phyloP scores from a whole-genome alignment of 202 grass and related monocot species.

The Setaria viridis region DNA sequence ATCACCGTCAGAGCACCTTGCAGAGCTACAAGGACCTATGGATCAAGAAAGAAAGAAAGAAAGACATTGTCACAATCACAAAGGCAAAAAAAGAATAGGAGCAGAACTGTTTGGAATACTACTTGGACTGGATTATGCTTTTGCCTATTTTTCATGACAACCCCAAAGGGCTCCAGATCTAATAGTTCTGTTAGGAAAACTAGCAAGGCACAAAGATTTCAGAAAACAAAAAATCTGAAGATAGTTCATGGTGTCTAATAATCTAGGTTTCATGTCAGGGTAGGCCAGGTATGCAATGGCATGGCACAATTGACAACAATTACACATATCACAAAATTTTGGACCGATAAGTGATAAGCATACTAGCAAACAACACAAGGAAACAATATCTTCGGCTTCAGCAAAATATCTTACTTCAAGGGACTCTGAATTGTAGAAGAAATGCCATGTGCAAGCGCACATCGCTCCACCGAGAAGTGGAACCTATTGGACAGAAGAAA shows the following conservation, averaged over 20 bases:
- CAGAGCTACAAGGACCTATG: conserved; percentile 81
- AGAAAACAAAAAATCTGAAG: background rate
- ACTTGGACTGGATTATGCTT: background rate
- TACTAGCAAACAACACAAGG: background rate
- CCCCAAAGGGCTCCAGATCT: background rate
- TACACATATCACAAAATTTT: background rate
- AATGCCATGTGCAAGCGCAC: conserved; percentile 95
- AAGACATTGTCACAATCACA: background rate
- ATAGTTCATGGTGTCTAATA: background rate
- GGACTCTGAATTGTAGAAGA: conserved; percentile 94
- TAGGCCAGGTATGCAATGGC: background rate
- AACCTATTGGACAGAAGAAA: conserved; percentile 63
- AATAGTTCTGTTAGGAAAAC: background rate
- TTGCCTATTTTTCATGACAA: conserved; percentile 27
- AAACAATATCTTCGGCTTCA: background rate
- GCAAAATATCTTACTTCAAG: conserved; percentile 60
- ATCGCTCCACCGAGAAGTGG: conserved; percentile 93
- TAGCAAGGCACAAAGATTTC: background rate
- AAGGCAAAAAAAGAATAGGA: conserved; percentile 15
- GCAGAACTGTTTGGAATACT: conserved; percentile 1
- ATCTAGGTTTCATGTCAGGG: background rate
- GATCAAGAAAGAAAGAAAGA: background rate
- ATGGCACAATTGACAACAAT: conserved; percentile 14
- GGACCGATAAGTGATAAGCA: background rate
- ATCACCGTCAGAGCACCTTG: conserved; percentile 82